Evolutionary conservation across 768 basidiomycete species (phyloP).

Genomic region (Gyrodon lividus): DNA sequence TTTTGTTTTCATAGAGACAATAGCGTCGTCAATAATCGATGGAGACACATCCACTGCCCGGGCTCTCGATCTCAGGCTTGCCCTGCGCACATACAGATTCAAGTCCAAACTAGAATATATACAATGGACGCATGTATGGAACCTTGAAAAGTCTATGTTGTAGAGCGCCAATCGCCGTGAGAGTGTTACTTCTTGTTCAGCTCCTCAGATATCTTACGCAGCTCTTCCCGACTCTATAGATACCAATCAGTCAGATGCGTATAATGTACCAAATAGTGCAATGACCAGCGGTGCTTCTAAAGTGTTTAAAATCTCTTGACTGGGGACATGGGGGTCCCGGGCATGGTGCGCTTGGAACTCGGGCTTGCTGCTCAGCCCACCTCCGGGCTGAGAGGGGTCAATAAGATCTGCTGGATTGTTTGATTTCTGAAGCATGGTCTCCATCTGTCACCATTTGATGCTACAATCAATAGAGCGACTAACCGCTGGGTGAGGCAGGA

Average conservation of each 20-base stretch:
- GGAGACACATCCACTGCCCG: too few relatives aligned
- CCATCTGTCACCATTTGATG: neutral
- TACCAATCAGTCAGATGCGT: neutral
- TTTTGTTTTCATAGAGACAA: too few relatives aligned
- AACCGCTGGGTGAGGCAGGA: slow-evolving; percentile 64
- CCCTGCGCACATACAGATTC: too few relatives aligned
- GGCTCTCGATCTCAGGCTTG: too few relatives aligned
- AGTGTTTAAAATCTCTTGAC: slow-evolving; percentile 40
- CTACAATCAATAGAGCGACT: slow-evolving; percentile 12
- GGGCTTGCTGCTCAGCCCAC: slow-evolving; percentile 39
- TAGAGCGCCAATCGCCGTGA: neutral
- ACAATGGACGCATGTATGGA: too few relatives aligned
- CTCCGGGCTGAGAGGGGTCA: slow-evolving; percentile 34
- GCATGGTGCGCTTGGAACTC: slow-evolving; percentile 47
- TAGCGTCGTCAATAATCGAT: too few relatives aligned
- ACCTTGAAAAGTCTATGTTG: too few relatives aligned
- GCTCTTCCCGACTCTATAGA: slow-evolving; percentile 50
- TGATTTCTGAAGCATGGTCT: slow-evolving; percentile 41
- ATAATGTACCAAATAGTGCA: neutral
- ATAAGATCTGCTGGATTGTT: slow-evolving; percentile 57
- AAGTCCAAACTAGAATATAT: neutral
- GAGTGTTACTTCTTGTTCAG: slow-evolving; percentile 39
- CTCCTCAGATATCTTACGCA: slow-evolving; percentile 44
- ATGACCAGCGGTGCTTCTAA: slow-evolving; percentile 48
- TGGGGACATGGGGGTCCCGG: slow-evolving; percentile 51